Conservation (phyloP, 176 grass and related monocot genomes). For the Carex myosuroides region DNA sequence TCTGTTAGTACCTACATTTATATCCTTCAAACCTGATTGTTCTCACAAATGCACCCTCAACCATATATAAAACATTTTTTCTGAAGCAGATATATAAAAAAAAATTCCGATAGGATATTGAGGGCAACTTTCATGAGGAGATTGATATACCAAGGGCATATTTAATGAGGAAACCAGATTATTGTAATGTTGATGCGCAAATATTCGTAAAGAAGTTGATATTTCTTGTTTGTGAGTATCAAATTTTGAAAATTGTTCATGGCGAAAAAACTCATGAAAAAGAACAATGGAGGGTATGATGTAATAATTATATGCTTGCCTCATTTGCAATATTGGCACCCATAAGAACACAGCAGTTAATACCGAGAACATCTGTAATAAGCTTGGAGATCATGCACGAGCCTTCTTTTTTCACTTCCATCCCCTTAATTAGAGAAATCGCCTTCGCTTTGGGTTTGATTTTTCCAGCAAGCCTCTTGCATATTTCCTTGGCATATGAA, state of each 20-base stretch:
- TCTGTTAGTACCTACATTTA: neutral
- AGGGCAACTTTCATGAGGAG: neutral
- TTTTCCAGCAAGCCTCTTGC: conserved; percentile 83
- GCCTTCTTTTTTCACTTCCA: conserved; percentile 94
- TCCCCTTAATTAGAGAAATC: conserved; percentile 93
- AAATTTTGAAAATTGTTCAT: neutral
- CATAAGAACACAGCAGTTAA: conserved; percentile 97
- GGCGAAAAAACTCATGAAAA: neutral
- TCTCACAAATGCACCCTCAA: neutral
- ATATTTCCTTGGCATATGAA: conserved; percentile 82
- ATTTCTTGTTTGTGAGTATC: neutral
- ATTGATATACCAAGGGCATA: neutral
- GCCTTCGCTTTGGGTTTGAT: conserved; percentile 56
- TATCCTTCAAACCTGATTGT: neutral
- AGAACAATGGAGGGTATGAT: neutral
- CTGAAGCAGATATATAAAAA: neutral
- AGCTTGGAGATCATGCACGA: conserved; percentile 95
- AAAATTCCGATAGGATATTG: neutral
- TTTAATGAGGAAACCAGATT: neutral
- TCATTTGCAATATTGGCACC: conserved; percentile 97
- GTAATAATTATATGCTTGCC: conserved; percentile 34
- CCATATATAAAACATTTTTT: neutral
- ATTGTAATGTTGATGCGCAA: neutral
- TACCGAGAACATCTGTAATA: conserved; percentile 64
- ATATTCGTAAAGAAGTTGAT: neutral